phyloP scores from a whole-genome alignment of 495 filamentous ascomycete genomes.

The Parachaetomium inaequale region DNA sequence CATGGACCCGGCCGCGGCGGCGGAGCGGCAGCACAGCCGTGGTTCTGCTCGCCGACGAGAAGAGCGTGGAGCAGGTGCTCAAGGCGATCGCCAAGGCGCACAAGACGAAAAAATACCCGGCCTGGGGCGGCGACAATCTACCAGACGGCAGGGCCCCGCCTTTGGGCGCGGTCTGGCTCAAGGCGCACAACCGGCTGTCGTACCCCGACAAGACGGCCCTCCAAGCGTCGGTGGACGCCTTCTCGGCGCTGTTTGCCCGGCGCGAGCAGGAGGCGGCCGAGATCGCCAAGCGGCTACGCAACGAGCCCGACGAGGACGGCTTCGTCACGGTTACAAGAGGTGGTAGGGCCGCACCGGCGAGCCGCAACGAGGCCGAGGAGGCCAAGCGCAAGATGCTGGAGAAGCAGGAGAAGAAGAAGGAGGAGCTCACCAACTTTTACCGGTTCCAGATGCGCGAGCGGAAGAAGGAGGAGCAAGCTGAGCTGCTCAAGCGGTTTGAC shows the following conservation, averaged over 20 bases:
- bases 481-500: conserved; percentile 63
- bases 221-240: conserved; percentile 70
- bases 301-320: conserved; percentile 88
- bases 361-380: conserved; percentile 69
- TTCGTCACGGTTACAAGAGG: conserved; percentile 89
- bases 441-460: conserved; percentile 89
- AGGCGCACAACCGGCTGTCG: conserved; percentile 59
- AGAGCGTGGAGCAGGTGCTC: conserved; percentile 65
- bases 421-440: conserved; percentile 77
- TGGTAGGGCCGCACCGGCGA: conserved; percentile 66
- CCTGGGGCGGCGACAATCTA: conserved; percentile 59
- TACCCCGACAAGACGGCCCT: conserved; percentile 64
- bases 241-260: conserved; percentile 68
- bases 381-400: conserved; percentile 71
- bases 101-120: conserved; percentile 52
- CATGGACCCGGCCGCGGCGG: conserved; percentile 72
- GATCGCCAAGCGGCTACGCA: conserved; percentile 58
- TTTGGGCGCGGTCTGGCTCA: conserved; percentile 61
- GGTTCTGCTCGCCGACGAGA: conserved; percentile 76
- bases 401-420: conserved; percentile 59
- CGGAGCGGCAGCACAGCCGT: conserved; percentile 72
- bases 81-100: conserved; percentile 64
- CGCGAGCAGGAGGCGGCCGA: conserved; percentile 64
- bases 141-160: conserved; percentile 47
- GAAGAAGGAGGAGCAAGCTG: conserved; percentile 73